Evolutionary conservation across 257 asterid genomes (phyloP).

Genomic region (Gardenia jasminoides): DNA sequence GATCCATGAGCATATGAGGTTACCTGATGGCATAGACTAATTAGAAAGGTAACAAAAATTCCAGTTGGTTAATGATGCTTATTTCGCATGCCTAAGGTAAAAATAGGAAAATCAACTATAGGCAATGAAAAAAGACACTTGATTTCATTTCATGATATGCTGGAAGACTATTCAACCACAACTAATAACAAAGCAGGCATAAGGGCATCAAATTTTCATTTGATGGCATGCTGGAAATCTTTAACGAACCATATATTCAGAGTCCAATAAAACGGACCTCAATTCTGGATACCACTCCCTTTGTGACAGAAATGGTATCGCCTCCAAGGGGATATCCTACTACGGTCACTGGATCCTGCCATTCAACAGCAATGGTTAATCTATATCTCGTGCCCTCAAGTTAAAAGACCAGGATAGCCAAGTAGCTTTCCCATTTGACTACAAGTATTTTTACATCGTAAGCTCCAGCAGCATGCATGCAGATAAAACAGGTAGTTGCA

Average conservation of each 20-base stretch:
- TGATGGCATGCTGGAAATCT: neutral
- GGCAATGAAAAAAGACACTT: neutral
- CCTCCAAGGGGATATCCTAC: conserved; percentile 99
- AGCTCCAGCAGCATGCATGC: neutral
- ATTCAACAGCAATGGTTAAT: conserved; percentile 16
- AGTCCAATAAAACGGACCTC: conserved; percentile 58
- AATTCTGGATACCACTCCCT: conserved; percentile 96
- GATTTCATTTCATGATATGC: neutral
- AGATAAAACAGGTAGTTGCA: neutral
- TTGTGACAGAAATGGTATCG: conserved; percentile 94
- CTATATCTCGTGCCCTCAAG: neutral
- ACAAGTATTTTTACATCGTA: neutral
- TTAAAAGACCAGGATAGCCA: neutral
- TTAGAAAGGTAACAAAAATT: neutral
- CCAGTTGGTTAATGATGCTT: neutral
- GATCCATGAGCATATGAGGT: conserved; percentile 98
- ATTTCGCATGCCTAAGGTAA: neutral
- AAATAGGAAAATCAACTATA: conserved; percentile 9
- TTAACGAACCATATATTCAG: neutral
- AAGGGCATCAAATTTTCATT: neutral
- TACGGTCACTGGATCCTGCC: conserved; percentile 91
- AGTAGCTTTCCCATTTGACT: neutral
- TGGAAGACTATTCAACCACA: neutral
- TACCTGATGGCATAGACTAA: conserved; percentile 53
- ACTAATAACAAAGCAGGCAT: neutral